These are phyloP conservation scores for Fusarium burgessii DNA, from an alignment of 2,329 filamentous ascomycete species.

Conservation along the genomic window DNA sequence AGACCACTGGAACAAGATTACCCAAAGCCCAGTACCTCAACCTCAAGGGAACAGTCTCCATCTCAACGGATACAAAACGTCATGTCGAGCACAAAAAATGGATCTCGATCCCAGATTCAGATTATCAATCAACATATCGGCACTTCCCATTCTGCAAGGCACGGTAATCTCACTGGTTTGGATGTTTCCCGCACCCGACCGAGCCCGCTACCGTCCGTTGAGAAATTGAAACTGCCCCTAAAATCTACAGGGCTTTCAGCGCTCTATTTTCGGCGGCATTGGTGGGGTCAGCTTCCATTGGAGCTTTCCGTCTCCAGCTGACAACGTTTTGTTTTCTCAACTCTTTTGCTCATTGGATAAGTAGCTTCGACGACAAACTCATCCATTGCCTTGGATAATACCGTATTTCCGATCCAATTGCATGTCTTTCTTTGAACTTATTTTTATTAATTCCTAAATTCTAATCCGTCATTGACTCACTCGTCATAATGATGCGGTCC, in stretches of 20 bases:
- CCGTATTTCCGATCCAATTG: slow-evolving; percentile 1
- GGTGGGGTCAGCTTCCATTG: background rate
- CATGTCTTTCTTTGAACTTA: background rate
- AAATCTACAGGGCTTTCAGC: slow-evolving; percentile 6
- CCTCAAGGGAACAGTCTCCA: background rate
- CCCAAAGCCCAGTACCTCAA: background rate
- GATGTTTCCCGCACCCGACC: slow-evolving; percentile 11
- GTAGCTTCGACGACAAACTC: slow-evolving; percentile 34
- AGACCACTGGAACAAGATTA: background rate
- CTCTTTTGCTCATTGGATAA: slow-evolving; percentile 32
- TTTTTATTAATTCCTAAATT: background rate
- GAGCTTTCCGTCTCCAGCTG: slow-evolving; percentile 41
- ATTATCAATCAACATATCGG: slow-evolving; percentile 19
- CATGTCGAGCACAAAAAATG: slow-evolving; percentile 11
- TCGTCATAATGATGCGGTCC: slow-evolving; percentile 22
- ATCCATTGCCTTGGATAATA: background rate
- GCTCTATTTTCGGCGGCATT: slow-evolving; percentile 4
- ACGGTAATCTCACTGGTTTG: slow-evolving; percentile 16
- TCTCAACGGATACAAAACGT: slow-evolving; percentile 11
- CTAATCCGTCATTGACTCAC: slow-evolving; percentile 5
- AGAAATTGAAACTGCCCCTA: slow-evolving; percentile 11
- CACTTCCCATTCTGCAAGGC: slow-evolving; percentile 27
- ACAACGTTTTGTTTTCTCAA: slow-evolving; percentile 16
- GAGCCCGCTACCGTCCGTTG: slow-evolving; percentile 31
- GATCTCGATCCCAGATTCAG: background rate